Percentiles rank a stretch among this genome's conserved stretches.
phyloP scores from a whole-genome alignment of 2,329 filamentous ascomycete genomes.

The Apiospora saccharicola region DNA sequence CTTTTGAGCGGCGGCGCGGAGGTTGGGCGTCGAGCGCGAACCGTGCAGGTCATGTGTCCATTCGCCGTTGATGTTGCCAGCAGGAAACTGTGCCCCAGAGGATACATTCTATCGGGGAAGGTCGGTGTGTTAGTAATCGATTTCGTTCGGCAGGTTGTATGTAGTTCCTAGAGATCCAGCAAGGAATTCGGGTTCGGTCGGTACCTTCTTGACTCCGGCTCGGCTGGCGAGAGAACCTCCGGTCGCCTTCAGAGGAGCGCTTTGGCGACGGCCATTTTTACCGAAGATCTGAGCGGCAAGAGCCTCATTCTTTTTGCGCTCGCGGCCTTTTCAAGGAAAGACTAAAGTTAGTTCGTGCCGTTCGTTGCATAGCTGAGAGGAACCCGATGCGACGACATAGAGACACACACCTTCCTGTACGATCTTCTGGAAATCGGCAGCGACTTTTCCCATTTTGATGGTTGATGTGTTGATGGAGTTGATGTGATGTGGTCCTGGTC shows the following conservation, averaged over 20 bases:
- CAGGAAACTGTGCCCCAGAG: slow-evolving; percentile 44
- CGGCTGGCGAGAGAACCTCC: slow-evolving; percentile 72
- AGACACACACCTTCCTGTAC: slow-evolving; percentile 56
- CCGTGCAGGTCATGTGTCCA: slow-evolving; percentile 77
- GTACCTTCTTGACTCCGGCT: slow-evolving; percentile 76
- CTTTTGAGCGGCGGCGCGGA: slow-evolving; percentile 49
- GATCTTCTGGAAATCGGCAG: slow-evolving; percentile 62
- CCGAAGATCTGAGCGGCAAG: slow-evolving; percentile 78
- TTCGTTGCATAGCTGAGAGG: neutral
- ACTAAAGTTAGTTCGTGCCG: neutral
- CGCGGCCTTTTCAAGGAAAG: slow-evolving; percentile 57
- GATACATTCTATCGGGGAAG: slow-evolving; percentile 43
- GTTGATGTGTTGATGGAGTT: neutral
- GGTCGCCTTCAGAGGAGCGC: slow-evolving; percentile 58
- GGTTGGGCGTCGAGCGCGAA: slow-evolving; percentile 50
- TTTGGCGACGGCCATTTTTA: slow-evolving; percentile 62
- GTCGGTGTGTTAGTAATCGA: slow-evolving; percentile 28
- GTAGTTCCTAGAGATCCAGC: slow-evolving; percentile 13
- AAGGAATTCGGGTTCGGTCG: neutral
- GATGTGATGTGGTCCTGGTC: neutral
- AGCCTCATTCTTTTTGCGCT: slow-evolving; percentile 74
- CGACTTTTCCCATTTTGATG: slow-evolving; percentile 51
- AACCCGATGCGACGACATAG: neutral
- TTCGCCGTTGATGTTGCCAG: slow-evolving; percentile 68
- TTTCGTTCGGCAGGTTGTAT: slow-evolving; percentile 31